phyloP scores from a whole-genome alignment of 1,284 basidiomycete genomes.

The Cryptococcus sp. region DNA sequence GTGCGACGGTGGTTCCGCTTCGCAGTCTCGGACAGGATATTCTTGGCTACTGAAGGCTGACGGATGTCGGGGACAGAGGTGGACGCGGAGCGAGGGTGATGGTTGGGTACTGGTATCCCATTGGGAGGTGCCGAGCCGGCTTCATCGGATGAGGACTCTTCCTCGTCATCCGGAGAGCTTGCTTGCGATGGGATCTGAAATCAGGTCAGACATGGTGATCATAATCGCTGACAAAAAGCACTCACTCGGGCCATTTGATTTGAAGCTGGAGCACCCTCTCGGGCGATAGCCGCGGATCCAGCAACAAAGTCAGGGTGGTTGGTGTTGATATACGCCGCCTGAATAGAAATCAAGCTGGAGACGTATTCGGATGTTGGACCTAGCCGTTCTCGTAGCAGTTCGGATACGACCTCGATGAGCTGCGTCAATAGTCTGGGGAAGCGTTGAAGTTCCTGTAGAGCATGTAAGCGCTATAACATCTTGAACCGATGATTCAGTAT shows the following conservation, averaged over 20 bases:
- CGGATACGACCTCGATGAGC: conserved; percentile 95
- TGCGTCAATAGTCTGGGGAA: conserved; percentile 93
- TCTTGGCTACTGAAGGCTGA: conserved; percentile 23
- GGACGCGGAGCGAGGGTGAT: conserved; percentile 72
- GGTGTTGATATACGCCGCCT: conserved; percentile 99
- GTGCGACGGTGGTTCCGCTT: conserved; percentile 31
- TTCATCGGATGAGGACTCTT: conserved; percentile 46
- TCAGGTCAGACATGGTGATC: neutral
- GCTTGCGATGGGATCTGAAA: conserved; percentile 31
- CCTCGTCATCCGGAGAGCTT: conserved; percentile 39
- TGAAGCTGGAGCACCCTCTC: conserved; percentile 38
- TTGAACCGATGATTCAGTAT: conserved; percentile 33
- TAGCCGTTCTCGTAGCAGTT: conserved; percentile 89
- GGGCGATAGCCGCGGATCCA: conserved; percentile 52
- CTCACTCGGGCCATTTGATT: conserved; percentile 25
- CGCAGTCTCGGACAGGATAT: conserved; percentile 11
- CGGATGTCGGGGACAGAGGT: conserved; percentile 73
- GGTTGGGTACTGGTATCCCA: conserved; percentile 56
- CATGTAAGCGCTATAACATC: conserved; percentile 4
- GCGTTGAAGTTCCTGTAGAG: conserved; percentile 82
- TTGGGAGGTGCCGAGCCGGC: conserved; percentile 55
- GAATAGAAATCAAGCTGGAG: conserved; percentile 92
- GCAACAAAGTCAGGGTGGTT: conserved; percentile 54
- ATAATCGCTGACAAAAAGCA: neutral
- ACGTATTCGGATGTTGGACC: conserved; percentile 97